Conservation (phyloP, 2,329 filamentous ascomycete genomes). For the Fusarium hostae region DNA sequence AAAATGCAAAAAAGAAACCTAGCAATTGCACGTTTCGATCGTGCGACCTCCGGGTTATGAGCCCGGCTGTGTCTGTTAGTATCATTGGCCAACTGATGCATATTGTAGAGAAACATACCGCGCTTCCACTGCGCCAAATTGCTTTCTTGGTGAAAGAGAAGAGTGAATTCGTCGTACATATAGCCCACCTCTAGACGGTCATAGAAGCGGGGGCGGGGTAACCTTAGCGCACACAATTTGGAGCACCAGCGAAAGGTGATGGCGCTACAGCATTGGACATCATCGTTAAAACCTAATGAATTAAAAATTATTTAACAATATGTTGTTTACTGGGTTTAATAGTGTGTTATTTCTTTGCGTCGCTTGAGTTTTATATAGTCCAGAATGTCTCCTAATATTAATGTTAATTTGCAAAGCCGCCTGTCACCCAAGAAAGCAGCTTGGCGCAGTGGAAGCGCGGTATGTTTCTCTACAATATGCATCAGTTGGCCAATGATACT, state of each 20-base stretch:
- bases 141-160: background rate
- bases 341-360: background rate
- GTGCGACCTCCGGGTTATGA: slow-evolving; percentile 1
- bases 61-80: background rate
- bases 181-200: background rate
- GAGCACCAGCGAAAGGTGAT: background rate
- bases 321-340: too few relatives aligned
- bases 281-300: too few relatives aligned
- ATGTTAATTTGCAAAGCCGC: background rate
- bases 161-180: background rate
- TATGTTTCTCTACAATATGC: too few relatives aligned
- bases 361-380: background rate
- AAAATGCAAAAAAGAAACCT: background rate
- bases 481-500: too few relatives aligned
- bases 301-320: too few relatives aligned
- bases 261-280: too few relatives aligned
- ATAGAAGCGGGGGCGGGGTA: background rate
- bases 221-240: background rate
- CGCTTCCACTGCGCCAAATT: background rate
- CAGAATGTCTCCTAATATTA: background rate
- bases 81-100: background rate
- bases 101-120: background rate
- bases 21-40: slow-evolving; percentile 1
- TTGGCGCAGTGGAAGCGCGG: slow-evolving; percentile 33
- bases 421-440: slow-evolving; percentile 17